These are phyloP conservation scores for Acanthochlamys bracteata DNA, from an alignment of 106 monocot genomes.

Conservation along the genomic window DNA sequence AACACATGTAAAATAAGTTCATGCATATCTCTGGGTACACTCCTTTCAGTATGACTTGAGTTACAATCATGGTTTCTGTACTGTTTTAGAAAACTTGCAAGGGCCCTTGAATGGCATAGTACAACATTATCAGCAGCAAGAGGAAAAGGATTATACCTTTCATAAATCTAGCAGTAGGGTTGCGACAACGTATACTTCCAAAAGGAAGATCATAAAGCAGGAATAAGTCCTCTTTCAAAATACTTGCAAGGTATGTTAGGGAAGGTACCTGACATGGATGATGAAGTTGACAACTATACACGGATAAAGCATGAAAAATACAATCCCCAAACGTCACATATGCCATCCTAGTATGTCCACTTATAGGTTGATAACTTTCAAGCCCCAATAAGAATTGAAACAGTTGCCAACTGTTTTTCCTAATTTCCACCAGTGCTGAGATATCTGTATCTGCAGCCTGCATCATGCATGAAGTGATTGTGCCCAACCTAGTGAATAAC, in stretches of 20 bases:
- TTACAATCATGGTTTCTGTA: too few relatives aligned
- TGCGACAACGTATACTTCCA: slow-evolving; percentile 65
- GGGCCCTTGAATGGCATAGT: too few relatives aligned
- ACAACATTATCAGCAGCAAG: slow-evolving; percentile 26
- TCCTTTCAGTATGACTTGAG: too few relatives aligned
- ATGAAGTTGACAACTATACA: slow-evolving; percentile 86
- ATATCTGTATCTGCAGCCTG: slow-evolving; percentile 98
- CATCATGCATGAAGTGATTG: slow-evolving; percentile 4
- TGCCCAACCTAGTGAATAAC: too few relatives aligned
- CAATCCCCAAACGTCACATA: slow-evolving; percentile 71
- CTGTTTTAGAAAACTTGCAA: too few relatives aligned
- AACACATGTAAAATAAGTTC: too few relatives aligned
- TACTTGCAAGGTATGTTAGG: slow-evolving; percentile 67
- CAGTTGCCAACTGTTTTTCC: slow-evolving; percentile 79
- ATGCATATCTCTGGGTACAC: too few relatives aligned
- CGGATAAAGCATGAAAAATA: slow-evolving; percentile 88
- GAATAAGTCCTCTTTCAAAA: slow-evolving; percentile 50
- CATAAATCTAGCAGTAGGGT: slow-evolving; percentile 10
- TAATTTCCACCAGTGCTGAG: slow-evolving; percentile 91
- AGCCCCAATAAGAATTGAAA: slow-evolving; percentile 99
- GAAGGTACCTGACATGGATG: slow-evolving; percentile 88
- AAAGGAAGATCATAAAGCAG: slow-evolving; percentile 75
- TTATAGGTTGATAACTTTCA: slow-evolving; percentile 85
- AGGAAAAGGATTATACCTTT: slow-evolving; percentile 53
- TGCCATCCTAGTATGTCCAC: slow-evolving; percentile 83